Conservation (phyloP, 345 rosid species). For the Rhodamnia rubescens region DNA sequence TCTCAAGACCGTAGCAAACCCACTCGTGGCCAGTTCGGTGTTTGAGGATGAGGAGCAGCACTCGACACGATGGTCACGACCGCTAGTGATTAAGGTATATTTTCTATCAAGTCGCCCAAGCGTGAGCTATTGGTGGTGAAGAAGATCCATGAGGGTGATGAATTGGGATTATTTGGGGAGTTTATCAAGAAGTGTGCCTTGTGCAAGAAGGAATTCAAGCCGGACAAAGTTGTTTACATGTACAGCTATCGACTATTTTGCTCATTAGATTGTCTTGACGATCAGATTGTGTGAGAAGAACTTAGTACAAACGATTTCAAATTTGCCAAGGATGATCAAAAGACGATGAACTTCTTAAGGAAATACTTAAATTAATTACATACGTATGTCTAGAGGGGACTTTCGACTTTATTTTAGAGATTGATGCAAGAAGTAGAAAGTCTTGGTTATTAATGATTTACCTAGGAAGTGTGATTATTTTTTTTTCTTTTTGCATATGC, state of each 20-base stretch:
- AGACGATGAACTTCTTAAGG: not conserved
- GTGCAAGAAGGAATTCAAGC: constrained; percentile 14
- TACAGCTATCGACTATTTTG: constrained; percentile 19
- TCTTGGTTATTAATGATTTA: not conserved
- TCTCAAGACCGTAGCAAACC: too few species aligned
- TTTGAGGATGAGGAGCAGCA: too few species aligned
- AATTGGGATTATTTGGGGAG: constrained; percentile 7
- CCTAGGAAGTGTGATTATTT: not conserved
- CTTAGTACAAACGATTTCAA: not conserved
- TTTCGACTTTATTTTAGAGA: not conserved
- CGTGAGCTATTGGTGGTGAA: not conserved
- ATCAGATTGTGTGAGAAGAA: constrained; percentile 17
- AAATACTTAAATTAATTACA: not conserved
- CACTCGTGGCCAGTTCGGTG: too few species aligned
- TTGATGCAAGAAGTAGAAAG: not conserved
- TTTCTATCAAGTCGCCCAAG: not conserved
- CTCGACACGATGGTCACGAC: too few species aligned
- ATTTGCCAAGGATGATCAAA: not conserved
- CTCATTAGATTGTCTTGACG: constrained; percentile 10
- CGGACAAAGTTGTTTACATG: constrained; percentile 1
- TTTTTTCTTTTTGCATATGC: not conserved
- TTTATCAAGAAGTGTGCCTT: constrained; percentile 12
- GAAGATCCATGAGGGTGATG: not conserved
- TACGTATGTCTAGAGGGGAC: not conserved
- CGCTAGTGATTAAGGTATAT: not conserved